Evolutionary conservation across 805 yeast species (phyloP).

Genomic region (Isabelozyma heimii): DNA sequence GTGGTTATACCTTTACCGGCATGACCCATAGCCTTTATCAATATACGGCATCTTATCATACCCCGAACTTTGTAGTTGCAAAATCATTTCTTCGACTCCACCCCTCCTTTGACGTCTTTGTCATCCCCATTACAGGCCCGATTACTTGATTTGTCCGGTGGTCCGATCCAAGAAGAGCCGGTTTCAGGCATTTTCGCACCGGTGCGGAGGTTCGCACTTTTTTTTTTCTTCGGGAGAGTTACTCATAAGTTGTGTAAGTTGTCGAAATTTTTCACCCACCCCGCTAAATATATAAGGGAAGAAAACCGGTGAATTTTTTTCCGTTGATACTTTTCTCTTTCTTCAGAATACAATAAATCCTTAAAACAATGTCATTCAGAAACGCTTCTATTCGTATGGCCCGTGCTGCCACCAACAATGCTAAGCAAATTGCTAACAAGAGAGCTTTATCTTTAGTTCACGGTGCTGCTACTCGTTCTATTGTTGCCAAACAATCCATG

Average conservation of each 20-base stretch:
- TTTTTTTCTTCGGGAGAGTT: neutral
- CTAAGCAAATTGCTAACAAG: constrained; percentile 50
- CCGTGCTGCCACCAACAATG: constrained; percentile 45
- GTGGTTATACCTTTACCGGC: neutral
- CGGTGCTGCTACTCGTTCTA: constrained; percentile 43
- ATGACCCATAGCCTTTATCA: neutral
- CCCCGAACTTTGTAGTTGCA: neutral
- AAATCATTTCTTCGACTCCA: neutral
- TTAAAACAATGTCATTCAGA: constrained; percentile 40
- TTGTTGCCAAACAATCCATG: constrained; percentile 35
- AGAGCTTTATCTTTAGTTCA: constrained; percentile 64
- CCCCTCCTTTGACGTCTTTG: neutral
- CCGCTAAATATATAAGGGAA: neutral
- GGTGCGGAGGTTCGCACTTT: neutral
- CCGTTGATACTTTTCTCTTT: neutral
- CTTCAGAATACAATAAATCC: neutral
- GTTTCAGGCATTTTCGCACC: neutral
- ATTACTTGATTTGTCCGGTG: neutral
- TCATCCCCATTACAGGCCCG: neutral
- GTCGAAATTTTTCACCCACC: neutral
- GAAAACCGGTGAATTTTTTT: neutral
- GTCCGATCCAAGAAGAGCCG: neutral
- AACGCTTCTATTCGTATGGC: constrained; percentile 44
- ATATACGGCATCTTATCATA: neutral
- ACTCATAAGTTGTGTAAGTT: neutral